A percentile compares a stretch with the other conserved stretches of the same genome.
Evolutionary conservation across 2,329 filamentous ascomycete species (phyloP).

Genomic region (Cytospora leucostoma): DNA sequence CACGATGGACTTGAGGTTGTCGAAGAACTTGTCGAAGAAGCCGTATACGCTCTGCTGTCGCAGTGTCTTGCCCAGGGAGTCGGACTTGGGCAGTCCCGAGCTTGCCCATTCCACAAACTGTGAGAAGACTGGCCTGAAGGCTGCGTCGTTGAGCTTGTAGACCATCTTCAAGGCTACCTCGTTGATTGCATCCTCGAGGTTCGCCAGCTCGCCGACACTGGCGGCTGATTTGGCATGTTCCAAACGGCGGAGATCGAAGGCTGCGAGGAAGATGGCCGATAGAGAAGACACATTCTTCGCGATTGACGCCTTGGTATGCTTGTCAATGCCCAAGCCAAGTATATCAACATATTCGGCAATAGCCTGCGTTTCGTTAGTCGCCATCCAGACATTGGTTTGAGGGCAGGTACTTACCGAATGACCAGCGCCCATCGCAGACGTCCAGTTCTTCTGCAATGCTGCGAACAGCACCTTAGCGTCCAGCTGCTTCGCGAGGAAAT

Average conservation of each 20-base stretch:
- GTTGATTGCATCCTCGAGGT: constrained; percentile 67
- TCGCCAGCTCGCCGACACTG: constrained; percentile 42
- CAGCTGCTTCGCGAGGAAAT: constrained; percentile 74
- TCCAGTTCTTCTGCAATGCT: constrained; percentile 73
- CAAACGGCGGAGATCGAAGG: constrained; percentile 66
- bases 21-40: constrained; percentile 79
- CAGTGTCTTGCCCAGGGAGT: constrained; percentile 57
- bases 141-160: constrained; percentile 92
- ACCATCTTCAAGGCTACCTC: constrained; percentile 83
- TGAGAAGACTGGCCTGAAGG: constrained; percentile 89
- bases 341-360: constrained; percentile 69
- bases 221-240: constrained; percentile 49
- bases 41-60: constrained; percentile 77
- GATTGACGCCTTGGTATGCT: constrained; percentile 76
- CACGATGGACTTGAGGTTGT: constrained; percentile 87
- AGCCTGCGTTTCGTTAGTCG: constrained; percentile 52
- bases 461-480: constrained; percentile 75
- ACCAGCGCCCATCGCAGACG: constrained; percentile 61
- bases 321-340: constrained; percentile 71
- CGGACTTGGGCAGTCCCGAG: constrained; percentile 61
- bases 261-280: constrained; percentile 62
- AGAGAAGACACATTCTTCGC: constrained; percentile 71
- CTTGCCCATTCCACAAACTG: constrained; percentile 82
- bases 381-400: not conserved
- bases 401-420: constrained; percentile 54